These are phyloP conservation scores for Penicillium polonicum DNA, from an alignment of 2,329 filamentous ascomycete species.

Conservation along the genomic window DNA sequence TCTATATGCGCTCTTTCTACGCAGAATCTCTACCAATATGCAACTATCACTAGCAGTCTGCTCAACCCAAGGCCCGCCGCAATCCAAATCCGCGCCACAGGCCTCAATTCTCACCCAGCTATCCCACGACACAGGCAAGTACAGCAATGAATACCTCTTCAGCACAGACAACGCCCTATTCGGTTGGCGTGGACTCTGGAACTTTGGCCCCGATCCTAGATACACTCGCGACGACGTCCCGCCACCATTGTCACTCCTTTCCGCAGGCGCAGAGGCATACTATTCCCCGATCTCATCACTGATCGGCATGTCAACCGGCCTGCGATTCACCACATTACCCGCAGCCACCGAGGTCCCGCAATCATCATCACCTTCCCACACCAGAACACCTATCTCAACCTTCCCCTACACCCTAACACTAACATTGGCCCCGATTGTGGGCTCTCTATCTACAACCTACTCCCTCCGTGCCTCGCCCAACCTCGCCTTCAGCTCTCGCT, in stretches of 20 bases:
- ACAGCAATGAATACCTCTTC: slow-evolving; percentile 84
- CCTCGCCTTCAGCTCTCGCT: slow-evolving; percentile 81
- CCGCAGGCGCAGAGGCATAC: slow-evolving; percentile 88
- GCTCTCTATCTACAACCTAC: slow-evolving; percentile 87
- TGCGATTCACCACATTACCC: slow-evolving; percentile 81
- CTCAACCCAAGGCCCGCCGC: slow-evolving; percentile 41
- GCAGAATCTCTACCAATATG: slow-evolving; percentile 71
- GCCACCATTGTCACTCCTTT: slow-evolving; percentile 76
- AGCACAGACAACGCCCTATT: slow-evolving; percentile 89
- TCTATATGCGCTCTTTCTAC: slow-evolving; percentile 80
- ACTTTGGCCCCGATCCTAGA: slow-evolving; percentile 72
- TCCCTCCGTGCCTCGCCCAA: slow-evolving; percentile 82
- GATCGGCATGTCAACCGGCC: slow-evolving; percentile 82
- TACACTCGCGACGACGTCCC: slow-evolving; percentile 36
- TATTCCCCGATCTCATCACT: slow-evolving; percentile 95
- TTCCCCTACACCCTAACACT: slow-evolving; percentile 92
- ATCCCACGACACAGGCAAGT: slow-evolving; percentile 77
- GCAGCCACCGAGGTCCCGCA: slow-evolving; percentile 45
- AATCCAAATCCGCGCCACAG: slow-evolving; percentile 46
- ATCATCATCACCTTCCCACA: slow-evolving; percentile 24
- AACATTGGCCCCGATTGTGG: slow-evolving; percentile 91
- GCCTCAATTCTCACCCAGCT: slow-evolving; percentile 48
- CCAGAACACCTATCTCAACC: slow-evolving; percentile 55
- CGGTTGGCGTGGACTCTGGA: slow-evolving; percentile 86
- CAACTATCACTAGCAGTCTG: slow-evolving; percentile 71